Conservation (phyloP, 257 asterid species). For the Solanum sejunctum region DNA sequence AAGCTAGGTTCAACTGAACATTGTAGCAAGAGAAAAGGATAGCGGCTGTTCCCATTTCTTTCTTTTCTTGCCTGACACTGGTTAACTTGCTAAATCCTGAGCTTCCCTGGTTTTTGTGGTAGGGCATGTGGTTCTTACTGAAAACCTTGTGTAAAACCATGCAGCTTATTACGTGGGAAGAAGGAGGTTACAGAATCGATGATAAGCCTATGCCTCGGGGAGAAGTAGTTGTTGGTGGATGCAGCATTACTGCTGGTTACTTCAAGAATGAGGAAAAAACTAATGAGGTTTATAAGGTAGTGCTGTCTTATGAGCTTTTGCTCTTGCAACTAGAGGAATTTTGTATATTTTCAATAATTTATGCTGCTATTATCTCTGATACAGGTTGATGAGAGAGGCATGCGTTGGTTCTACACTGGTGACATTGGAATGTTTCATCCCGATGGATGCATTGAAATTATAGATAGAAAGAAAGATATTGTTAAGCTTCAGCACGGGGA, state of each 20-base stretch:
- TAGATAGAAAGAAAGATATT: constrained; percentile 86
- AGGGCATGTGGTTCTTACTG: not conserved
- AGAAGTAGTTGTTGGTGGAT: constrained; percentile 79
- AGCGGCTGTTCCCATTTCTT: not conserved
- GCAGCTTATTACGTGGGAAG: constrained; percentile 94
- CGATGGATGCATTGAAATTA: constrained; percentile 87
- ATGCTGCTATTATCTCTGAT: not conserved
- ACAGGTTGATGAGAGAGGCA: constrained; percentile 80
- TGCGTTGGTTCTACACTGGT: constrained; percentile 92
- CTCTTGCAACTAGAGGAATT: not conserved
- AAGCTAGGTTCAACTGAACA: not conserved
- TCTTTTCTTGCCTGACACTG: not conserved
- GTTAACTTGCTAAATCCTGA: not conserved
- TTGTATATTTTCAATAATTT: not conserved
- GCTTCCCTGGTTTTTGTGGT: not conserved
- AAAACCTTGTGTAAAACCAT: constrained; percentile 6
- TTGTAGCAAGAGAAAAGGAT: not conserved
- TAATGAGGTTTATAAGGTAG: constrained; percentile 61
- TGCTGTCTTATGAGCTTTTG: constrained; percentile 1
- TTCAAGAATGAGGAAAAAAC: constrained; percentile 74
- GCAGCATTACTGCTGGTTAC: constrained; percentile 83
- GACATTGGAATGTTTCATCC: constrained; percentile 84
- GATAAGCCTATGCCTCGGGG: constrained; percentile 96
- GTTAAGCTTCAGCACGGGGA: constrained; percentile 96
- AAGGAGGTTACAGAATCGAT: constrained; percentile 63